Evolutionary conservation across 345 rosid species (phyloP), one percentile per base, ranked within the genome.

Genomic region (Physaria fendleri): DNA sequence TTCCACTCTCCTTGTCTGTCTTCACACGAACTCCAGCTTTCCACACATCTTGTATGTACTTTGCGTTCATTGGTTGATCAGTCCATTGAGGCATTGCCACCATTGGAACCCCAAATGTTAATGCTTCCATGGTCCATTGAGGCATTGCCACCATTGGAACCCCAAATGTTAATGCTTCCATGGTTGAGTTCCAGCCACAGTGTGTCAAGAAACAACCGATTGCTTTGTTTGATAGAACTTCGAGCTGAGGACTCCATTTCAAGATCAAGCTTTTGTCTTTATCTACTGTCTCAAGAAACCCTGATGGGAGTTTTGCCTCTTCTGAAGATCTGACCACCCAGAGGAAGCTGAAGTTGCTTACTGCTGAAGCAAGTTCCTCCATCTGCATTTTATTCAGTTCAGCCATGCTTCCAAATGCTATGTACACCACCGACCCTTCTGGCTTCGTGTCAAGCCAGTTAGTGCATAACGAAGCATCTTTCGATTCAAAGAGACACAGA

Each of bases 401-500:
- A 2, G 81, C 69, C 72, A 82, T 33, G 79, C 95, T 81, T 2
- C 95, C 92, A 12, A 85, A 88, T 18, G 92, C 77, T 7, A 77
- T 76, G 11, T 74, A 88, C n/a, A 88, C 72, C 10, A 85, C 89
- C 2, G 90, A 85, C 6, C 68, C 43, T 16, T 73, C 29, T 50
- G 82, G 77, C 67, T 76, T 85, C 0, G 53, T 14, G 57, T 39
- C 54, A 12, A 85, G 81, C 92, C 96, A 88, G 2, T 56, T 6
- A 7, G 21, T 65, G 53, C 71, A 56, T 9, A 54, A 46, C 37
- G 50, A 66, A 75, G 29, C 5, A 16, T 62, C 63, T 29, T 22
- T 46, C 3, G 41, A 46, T 5, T 69, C 50, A 25, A 71, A 78
- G 33, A 84, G 79, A 43, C 51, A 71, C 29, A 85, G 64, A 25